These are phyloP conservation scores for Trypanosomatidae sp. DNA, from an alignment of 208 protist species.

Conservation along the genomic window DNA sequence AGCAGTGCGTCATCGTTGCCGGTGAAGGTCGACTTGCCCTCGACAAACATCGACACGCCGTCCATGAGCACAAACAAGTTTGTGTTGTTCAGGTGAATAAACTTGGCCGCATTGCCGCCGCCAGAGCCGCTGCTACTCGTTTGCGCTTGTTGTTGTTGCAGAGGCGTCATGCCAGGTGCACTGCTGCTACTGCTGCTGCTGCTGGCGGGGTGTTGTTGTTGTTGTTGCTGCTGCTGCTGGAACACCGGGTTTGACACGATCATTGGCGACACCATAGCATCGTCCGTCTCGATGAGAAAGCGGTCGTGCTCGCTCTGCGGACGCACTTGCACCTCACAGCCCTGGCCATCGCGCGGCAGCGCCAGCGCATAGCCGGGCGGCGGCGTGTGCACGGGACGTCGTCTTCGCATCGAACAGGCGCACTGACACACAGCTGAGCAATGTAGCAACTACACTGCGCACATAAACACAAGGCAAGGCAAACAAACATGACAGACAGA, in stretches of 20 bases:
- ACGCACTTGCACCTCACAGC: slow-evolving; percentile 49
- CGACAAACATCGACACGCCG: slow-evolving; percentile 78
- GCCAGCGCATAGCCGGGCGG: slow-evolving; percentile 23
- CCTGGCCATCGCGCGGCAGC: slow-evolving; percentile 24
- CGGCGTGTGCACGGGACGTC: slow-evolving; percentile 1
- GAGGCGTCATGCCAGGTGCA: not conserved
- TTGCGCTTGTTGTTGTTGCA: too few species aligned
- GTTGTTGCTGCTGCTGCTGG: not conserved
- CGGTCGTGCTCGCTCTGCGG: slow-evolving; percentile 49
- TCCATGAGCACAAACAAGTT: slow-evolving; percentile 83
- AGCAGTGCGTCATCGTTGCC: slow-evolving; percentile 30
- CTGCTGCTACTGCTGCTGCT: not conserved
- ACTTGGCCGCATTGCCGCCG: slow-evolving; percentile 19
- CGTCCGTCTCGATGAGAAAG: slow-evolving; percentile 69
- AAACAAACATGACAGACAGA: slow-evolving; percentile 1
- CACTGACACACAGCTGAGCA: not conserved
- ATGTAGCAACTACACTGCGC: not conserved
- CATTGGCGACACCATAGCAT: slow-evolving; percentile 60
- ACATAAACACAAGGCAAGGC: slow-evolving; percentile 2
- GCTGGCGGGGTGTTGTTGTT: not conserved
- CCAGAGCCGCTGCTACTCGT: slow-evolving; percentile 1
- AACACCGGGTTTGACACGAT: slow-evolving; percentile 40
- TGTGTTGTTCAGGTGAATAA: slow-evolving; percentile 83
- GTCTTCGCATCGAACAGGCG: not conserved
- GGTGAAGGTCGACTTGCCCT: slow-evolving; percentile 62